phyloP scores from a whole-genome alignment of 169 alveolate genomes.

The Fabrea salina region DNA sequence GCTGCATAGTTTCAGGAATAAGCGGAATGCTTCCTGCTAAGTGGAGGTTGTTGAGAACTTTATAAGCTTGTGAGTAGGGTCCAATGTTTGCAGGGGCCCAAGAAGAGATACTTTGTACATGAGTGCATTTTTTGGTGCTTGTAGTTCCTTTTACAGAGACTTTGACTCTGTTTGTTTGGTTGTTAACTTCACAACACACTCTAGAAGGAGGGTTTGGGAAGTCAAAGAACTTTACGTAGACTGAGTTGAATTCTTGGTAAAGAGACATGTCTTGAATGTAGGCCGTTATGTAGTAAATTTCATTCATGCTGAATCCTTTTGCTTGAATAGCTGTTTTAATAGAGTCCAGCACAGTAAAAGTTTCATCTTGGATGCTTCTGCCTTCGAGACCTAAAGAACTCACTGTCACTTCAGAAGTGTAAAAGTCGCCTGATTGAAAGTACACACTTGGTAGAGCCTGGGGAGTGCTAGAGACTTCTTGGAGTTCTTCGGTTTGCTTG shows the following conservation, averaged over 20 bases:
- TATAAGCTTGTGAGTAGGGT: constrained; percentile 52
- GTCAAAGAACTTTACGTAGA: constrained; percentile 41
- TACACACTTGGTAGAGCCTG: background rate
- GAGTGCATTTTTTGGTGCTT: constrained; percentile 32
- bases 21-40: constrained; percentile 57
- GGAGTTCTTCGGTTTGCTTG: background rate
- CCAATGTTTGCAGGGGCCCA: constrained; percentile 73
- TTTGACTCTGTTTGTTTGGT: background rate
- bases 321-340: background rate
- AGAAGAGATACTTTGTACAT: constrained; percentile 53
- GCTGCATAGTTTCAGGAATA: constrained; percentile 38
- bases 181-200: constrained; percentile 41
- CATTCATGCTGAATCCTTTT: background rate
- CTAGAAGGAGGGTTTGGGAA: constrained; percentile 55
- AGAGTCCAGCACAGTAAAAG: background rate
- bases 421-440: background rate
- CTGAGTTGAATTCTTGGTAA: constrained; percentile 30
- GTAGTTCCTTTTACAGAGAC: background rate
- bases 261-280: constrained; percentile 37
- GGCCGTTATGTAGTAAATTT: constrained; percentile 21
- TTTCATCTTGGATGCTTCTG: background rate
- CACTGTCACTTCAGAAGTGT: background rate
- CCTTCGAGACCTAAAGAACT: background rate
- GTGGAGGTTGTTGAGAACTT: background rate
- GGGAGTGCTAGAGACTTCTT: background rate